A percentile compares a stretch with the other conserved stretches of the same genome.
phyloP scores from a whole-genome alignment of 257 asterid species.

The Petunia secreta region DNA sequence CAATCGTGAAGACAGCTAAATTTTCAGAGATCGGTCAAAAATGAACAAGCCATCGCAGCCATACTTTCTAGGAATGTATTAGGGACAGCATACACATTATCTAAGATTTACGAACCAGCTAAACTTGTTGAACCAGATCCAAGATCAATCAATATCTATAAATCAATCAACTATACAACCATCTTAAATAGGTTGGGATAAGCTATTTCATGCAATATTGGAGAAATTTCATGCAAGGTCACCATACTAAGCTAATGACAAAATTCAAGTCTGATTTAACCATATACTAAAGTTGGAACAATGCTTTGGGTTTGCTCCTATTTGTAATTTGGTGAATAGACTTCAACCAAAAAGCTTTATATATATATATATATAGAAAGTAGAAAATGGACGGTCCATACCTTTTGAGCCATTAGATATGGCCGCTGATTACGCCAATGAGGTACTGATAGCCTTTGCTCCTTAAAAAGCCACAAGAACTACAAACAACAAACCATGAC shows the following conservation, averaged over 20 bases:
- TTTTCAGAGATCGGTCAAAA: background rate
- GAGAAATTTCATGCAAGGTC: conserved; percentile 17
- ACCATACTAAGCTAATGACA: background rate
- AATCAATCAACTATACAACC: conserved; percentile 6
- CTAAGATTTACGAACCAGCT: conserved; percentile 11
- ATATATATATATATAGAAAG: background rate
- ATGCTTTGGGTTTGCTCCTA: background rate
- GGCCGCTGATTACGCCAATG: conserved; percentile 89
- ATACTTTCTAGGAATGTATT: background rate
- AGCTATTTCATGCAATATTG: background rate
- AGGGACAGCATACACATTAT: conserved; percentile 9
- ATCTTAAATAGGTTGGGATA: background rate
- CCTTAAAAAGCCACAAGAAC: conserved; percentile 86
- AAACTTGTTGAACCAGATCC: background rate
- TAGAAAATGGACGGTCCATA: conserved; percentile 26
- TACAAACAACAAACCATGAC: conserved; percentile 34
- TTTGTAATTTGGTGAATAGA: background rate
- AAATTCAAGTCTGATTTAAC: background rate
- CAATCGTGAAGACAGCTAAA: background rate
- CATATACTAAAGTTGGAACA: background rate
- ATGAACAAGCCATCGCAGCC: background rate
- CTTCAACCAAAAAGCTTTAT: background rate
- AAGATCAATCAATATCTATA: background rate
- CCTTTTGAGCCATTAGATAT: conserved; percentile 89
- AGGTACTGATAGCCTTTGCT: conserved; percentile 76